Conservation (phyloP, 179 eudicot species). For the Gypsophila paniculata region DNA sequence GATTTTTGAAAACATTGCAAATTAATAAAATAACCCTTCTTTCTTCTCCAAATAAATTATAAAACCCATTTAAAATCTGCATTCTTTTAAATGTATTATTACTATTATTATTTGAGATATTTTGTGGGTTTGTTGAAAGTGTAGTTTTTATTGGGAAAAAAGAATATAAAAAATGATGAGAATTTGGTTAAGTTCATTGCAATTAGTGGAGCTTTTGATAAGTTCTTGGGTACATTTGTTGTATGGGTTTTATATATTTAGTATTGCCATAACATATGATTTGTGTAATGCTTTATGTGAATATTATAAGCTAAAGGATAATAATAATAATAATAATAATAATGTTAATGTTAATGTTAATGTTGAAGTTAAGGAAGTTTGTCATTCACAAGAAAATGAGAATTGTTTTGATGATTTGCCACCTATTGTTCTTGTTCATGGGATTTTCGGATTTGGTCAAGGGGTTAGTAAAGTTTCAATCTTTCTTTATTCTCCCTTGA, state of each 20-base stretch:
- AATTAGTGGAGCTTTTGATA: conserved; percentile 62
- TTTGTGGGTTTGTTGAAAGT: too few species aligned
- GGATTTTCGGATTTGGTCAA: conserved; percentile 89
- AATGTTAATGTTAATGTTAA: too few species aligned
- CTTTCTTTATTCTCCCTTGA: too few species aligned
- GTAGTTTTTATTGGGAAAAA: too few species aligned
- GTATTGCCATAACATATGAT: conserved; percentile 78
- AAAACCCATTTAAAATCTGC: too few species aligned
- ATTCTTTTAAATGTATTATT: too few species aligned
- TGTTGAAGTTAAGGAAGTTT: conserved; percentile 31
- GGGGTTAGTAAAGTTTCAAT: too few species aligned
- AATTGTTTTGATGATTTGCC: conserved; percentile 47
- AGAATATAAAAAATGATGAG: conserved; percentile 40
- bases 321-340: too few species aligned
- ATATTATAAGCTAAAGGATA: conserved; percentile 29
- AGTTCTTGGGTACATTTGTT: conserved; percentile 70
- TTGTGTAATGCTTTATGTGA: conserved; percentile 56
- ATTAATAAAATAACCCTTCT: conserved; percentile 2
- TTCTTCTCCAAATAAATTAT: conserved; percentile 16
- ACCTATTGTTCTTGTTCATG: conserved; percentile 83
- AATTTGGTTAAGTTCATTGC: conserved; percentile 48
- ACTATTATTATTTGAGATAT: too few species aligned
- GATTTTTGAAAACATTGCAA: not conserved
- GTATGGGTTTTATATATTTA: conserved; percentile 80
- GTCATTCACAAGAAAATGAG: conserved; percentile 16